Base-by-base conservation (phyloP, 768 basidiomycete species). In the Guyanaporus albipodus region DNA sequence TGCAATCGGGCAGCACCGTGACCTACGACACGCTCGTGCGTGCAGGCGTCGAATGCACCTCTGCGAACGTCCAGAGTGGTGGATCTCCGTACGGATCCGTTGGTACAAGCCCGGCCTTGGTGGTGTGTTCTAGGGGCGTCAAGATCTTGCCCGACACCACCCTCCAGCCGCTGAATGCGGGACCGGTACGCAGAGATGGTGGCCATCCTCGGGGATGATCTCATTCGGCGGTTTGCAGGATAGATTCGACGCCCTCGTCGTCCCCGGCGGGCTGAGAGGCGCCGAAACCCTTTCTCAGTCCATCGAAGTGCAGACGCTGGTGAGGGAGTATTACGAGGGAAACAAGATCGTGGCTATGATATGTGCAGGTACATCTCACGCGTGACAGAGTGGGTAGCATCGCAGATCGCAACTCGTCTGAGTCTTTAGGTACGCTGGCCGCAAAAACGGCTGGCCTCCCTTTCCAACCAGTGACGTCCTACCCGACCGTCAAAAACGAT, bases 11-110 rank as follows among this genome's bases (percentile, higher is more conserved):
- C 59, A 91, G 87, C 56, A 87, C 87, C 8, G 83, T 91, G 67
- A 75, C 80, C 9, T 91, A 87, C 60, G 89, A 91, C 58, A 87
- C 83, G 6, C 80, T 91, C 38, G 83, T 88, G 21, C 82, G 89
- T 27, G 89, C 80, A 3, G 87, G 88, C 11, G 68, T 90, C 17
- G 55, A 65, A 12, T 79, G 78, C 46, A 76, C 76, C 6, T 91
- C 89, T 26, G 87, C 83, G 0, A 83, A 79, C 69, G 70, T 78
- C 38, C 68, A 70, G n/a, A 72, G 73, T 19, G 45, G 63, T 8
- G 49, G 60, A 7, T 57, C 61, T 4, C 41, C 63, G 1, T 56
- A 56, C 19, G 54, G 58, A 23, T 62, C 55, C 42, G 51, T 56
- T 14, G 61, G 37, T 41, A 58, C 49, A 23, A 71, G 66, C 22